These are phyloP conservation scores for Septoria petroselini DNA, from an alignment of 2,329 filamentous ascomycete genomes.

Conservation along the genomic window DNA sequence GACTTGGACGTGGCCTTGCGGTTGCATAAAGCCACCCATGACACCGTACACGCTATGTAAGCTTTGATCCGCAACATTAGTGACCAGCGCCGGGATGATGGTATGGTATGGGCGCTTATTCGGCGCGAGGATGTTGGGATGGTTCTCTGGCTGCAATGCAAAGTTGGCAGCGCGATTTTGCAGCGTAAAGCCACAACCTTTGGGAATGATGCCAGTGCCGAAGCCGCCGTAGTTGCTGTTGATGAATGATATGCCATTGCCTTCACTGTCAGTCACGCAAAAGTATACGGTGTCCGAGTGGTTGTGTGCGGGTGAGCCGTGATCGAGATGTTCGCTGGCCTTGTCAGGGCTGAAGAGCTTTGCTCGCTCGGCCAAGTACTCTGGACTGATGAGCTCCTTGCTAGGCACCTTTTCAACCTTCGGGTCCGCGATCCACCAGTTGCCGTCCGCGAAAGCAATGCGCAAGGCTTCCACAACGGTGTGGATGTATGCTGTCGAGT, in stretches of 20 bases:
- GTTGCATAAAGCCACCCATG: conserved; percentile 99
- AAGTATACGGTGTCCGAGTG: conserved; percentile 96
- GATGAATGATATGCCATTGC: conserved; percentile 94
- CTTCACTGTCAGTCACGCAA: conserved; percentile 71
- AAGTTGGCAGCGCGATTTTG: conserved; percentile 94
- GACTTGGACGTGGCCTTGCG: conserved; percentile 92
- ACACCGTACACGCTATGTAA: conserved; percentile 88
- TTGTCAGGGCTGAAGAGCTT: conserved; percentile 59
- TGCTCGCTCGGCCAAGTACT: conserved; percentile 69
- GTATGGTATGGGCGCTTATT: conserved; percentile 93
- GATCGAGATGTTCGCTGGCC: conserved; percentile 54
- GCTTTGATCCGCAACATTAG: conserved; percentile 67
- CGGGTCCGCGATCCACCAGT: conserved; percentile 88
- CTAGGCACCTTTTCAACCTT: conserved; percentile 67
- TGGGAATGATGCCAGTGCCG: conserved; percentile 80
- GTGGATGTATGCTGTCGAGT: conserved; percentile 71
- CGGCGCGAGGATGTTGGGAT: conserved; percentile 78
- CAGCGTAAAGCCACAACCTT: conserved; percentile 84
- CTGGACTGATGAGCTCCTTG: conserved; percentile 63
- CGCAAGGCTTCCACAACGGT: conserved; percentile 82
- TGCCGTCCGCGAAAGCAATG: conserved; percentile 84
- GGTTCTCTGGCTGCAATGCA: conserved; percentile 59
- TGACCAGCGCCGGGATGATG: conserved; percentile 90
- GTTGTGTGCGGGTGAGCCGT: conserved; percentile 80
- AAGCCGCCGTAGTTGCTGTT: conserved; percentile 92